phyloP scores from a whole-genome alignment of 2,329 filamentous ascomycete species.

The Diaporthe eres region DNA sequence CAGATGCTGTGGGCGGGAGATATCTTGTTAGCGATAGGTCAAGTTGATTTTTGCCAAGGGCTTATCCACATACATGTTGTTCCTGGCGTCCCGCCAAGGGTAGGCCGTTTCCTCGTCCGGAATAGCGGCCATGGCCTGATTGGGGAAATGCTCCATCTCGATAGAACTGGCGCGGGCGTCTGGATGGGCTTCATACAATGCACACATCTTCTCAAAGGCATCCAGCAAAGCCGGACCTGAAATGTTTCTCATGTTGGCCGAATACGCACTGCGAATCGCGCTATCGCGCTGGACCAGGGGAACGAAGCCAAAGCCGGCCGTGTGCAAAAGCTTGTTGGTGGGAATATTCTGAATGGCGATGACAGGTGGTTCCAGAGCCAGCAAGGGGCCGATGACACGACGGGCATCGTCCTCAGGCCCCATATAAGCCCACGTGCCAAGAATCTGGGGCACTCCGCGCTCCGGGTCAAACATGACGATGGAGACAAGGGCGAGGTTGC shows the following conservation, averaged over 20 bases:
- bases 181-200: neutral
- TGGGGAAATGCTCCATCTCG: neutral
- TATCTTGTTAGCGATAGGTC: neutral
- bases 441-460: neutral
- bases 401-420: constrained; percentile 17
- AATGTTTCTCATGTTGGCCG: neutral
- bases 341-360: neutral
- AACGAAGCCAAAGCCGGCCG: neutral
- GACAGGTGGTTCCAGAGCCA: neutral
- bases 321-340: neutral
- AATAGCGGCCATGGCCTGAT: neutral
- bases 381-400: neutral
- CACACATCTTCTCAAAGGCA: neutral
- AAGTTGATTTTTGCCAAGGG: too few relatives aligned
- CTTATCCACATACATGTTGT: neutral
- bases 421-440: constrained; percentile 1
- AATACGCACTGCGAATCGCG: neutral
- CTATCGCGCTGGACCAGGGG: neutral
- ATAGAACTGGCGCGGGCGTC: neutral
- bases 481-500: neutral
- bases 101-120: neutral
- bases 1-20: neutral
- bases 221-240: neutral
- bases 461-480: constrained; percentile 9
- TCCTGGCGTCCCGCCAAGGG: neutral